These are phyloP conservation scores for Leccinum fallax DNA, from an alignment of 1,284 basidiomycete species.

Conservation along the genomic window DNA sequence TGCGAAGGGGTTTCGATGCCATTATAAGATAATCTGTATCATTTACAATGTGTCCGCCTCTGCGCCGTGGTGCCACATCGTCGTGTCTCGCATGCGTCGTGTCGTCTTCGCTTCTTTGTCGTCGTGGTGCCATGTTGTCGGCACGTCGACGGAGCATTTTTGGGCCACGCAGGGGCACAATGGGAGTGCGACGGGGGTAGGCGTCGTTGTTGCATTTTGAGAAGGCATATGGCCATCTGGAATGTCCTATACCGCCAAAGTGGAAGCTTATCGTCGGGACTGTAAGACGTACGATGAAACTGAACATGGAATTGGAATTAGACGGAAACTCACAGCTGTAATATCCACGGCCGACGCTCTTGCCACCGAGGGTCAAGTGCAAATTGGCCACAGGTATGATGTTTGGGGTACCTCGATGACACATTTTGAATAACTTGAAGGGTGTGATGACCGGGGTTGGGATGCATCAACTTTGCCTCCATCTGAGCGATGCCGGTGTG, in stretches of 20 bases:
- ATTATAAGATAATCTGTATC: neutral
- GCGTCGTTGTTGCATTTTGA: too few relatives aligned
- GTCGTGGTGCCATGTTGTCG: too few relatives aligned
- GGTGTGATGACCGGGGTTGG: too few relatives aligned
- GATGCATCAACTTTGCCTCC: too few relatives aligned
- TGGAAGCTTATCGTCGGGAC: neutral
- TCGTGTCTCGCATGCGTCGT: neutral
- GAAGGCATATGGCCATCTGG: neutral
- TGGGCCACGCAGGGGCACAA: too few relatives aligned
- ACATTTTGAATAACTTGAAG: too few relatives aligned
- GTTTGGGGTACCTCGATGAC: too few relatives aligned
- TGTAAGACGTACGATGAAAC: neutral
- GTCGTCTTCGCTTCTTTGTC: too few relatives aligned
- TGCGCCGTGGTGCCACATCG: neutral
- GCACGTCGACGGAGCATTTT: too few relatives aligned
- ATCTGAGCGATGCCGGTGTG: too few relatives aligned
- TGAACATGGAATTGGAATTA: neutral
- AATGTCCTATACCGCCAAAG: neutral
- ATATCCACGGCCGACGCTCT: neutral
- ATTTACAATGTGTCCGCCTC: neutral
- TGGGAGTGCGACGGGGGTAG: too few relatives aligned
- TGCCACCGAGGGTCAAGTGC: neutral
- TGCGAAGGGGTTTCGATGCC: neutral
- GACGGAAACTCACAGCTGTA: neutral
- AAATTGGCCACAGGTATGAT: neutral